Base-by-base conservation (phyloP, 352 stramenopile genomes). In the Phytopythium sindhum region DNA sequence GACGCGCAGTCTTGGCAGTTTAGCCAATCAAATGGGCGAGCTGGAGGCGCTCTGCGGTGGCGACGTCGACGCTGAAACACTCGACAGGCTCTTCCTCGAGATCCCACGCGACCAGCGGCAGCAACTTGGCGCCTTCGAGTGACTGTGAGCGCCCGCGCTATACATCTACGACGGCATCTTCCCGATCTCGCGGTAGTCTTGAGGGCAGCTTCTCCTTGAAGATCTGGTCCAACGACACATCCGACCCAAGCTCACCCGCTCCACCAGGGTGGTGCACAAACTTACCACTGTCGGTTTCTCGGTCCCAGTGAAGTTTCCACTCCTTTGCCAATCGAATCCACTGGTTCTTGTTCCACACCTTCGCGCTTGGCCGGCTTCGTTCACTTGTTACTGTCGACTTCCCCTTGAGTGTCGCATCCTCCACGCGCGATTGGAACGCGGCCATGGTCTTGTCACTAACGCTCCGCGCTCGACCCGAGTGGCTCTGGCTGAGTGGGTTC, bases 181-280 rank as follows among this genome's bases (percentile, higher is more conserved):
- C 81, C 21, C 77, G 71, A 50, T 82, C 81, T 47, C 90, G 81
- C 39, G 76, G 78, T 7, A 90, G 68, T 45, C 84, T 72, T 24
- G 84, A 92, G 21, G 75, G 76, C 39, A 92, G 65, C 57, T 89
- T 90, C 41, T 90, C 81, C 26, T 90, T 91, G 58, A 92, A 92
- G 58, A 90, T 78, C 56, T 91, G 73, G 26, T 88, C 75, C 26
- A 92, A 63, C 7, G 74, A 75, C 48, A 91, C 37, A 52, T 75
- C 63, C 41, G 63, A 33, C 15, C 71, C 14, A 9, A 42, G 29
- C 15, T 57, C 52, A 19, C 28, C n/a, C 15, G 52, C n/a, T 5
- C 42, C 42, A 50, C 21, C 10, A 29, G 23, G 31, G 5, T 50
- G 17, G 23, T 21, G 31, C 33, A 9, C 35, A n/a, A 47, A 45